Base-by-base conservation (phyloP, 257 asterid genomes). In the Plectranthus barbatus region DNA sequence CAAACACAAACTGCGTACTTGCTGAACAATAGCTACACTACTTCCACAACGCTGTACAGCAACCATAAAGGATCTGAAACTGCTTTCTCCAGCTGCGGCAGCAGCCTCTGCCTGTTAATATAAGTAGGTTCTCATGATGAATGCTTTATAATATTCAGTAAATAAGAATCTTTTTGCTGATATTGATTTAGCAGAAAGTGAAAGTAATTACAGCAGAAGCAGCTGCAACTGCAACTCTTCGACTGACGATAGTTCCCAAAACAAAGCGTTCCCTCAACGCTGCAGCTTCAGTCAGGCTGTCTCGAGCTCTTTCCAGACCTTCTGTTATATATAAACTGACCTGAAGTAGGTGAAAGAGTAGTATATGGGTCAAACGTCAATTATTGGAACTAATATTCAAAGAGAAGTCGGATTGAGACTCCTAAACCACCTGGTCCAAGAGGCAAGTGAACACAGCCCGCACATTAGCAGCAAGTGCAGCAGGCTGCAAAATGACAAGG, bases 21-120 rank as follows among this genome's bases (percentile, higher is more conserved):
- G 99, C 85, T 90, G 97, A 71, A 90, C 95, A 72, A 87, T 93
- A 74, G 97, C 99, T 80, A 93, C 97, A 74, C 99, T 87, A 79
- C 99, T 93, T 74, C 96, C 97, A 79, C 99, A 87, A 0, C 91
- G 94, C 84, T 93, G 99, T 57, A 90, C 96, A 76, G 97, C 86
- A 71, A 90, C 97, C 99, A 90, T 90, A 78, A 93, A 93, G 60
- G 99, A 84, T 76, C 85, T 84, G 85, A 93, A 90, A 76, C 99
- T 87, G 77, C 88, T 90, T 83, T 93, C 97, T 48, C 99, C 97
- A 73, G 99, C 99, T 56, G 97, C 97, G 45, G 99, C 97, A 52
- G 97, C 96, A 56, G 99, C 95, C 84, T 93, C 99, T 23, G 99
- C 99, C 99, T 93, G 64, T 63, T 18, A n/a, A 41, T 40, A 37